Conservation (phyloP, 768 basidiomycete genomes). For the Macrolepiota dolichaula region DNA sequence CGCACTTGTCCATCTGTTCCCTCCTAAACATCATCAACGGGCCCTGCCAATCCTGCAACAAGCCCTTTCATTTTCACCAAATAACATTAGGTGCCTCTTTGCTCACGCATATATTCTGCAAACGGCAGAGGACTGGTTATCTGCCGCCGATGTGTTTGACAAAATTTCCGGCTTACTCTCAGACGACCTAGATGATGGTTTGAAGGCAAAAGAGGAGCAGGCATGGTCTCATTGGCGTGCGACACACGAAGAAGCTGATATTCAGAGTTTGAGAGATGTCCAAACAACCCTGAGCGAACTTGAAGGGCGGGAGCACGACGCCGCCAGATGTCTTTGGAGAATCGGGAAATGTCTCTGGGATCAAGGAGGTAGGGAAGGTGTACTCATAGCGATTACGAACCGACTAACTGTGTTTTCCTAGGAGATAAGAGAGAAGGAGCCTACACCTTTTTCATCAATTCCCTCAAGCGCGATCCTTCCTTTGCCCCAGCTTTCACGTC, state of each 20-base stretch:
- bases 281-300: constrained; percentile 39
- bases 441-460: constrained; percentile 73
- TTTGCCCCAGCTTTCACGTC: constrained; percentile 94
- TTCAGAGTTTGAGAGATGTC: constrained; percentile 45
- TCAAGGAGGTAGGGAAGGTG: constrained; percentile 52
- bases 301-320: constrained; percentile 49
- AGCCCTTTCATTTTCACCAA: constrained; percentile 58
- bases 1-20: constrained; percentile 78
- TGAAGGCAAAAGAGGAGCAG: constrained; percentile 74
- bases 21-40: constrained; percentile 85
- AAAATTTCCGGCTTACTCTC: constrained; percentile 47
- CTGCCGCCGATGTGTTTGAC: constrained; percentile 62
- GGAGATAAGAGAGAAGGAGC: constrained; percentile 56
- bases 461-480: constrained; percentile 69
- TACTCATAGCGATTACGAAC: background rate
- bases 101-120: constrained; percentile 74
- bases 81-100: constrained; percentile 66
- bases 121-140: constrained; percentile 59
- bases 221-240: constrained; percentile 80
- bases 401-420: constrained; percentile 21
- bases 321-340: constrained; percentile 82
- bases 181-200: constrained; percentile 40
- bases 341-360: constrained; percentile 77
- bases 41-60: constrained; percentile 74
- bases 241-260: constrained; percentile 42